Conservation (phyloP, 2,329 filamentous ascomycete genomes). For the Calycina herbarum region DNA sequence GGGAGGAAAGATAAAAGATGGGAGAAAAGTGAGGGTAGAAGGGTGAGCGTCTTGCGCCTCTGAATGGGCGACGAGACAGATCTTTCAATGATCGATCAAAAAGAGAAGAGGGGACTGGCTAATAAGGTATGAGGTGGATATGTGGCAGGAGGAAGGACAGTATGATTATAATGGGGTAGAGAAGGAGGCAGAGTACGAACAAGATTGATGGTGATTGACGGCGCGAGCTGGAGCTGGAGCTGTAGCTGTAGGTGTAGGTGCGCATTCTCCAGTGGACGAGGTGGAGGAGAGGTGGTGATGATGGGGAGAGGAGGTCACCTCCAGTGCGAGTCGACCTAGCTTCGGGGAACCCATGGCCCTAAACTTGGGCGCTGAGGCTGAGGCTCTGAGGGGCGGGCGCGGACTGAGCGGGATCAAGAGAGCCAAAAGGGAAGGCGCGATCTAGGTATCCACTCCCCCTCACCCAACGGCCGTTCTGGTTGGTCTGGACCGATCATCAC, state of each 20-base stretch:
- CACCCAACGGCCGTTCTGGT: too few relatives aligned
- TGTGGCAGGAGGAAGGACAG: slow-evolving; percentile 10
- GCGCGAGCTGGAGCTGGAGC: not conserved
- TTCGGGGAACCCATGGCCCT: not conserved
- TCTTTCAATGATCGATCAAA: slow-evolving; percentile 21
- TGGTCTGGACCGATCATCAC: too few relatives aligned
- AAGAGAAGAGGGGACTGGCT: slow-evolving; percentile 21
- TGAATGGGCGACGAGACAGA: slow-evolving; percentile 24
- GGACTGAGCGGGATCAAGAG: not conserved
- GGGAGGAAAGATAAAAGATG: slow-evolving; percentile 10
- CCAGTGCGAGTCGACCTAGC: not conserved
- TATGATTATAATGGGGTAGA: slow-evolving; percentile 19
- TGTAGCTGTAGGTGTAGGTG: not conserved
- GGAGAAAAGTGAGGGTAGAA: slow-evolving; percentile 29
- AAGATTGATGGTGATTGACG: slow-evolving; percentile 29
- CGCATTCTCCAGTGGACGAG: not conserved
- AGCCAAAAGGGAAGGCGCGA: not conserved
- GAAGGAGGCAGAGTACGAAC: slow-evolving; percentile 35
- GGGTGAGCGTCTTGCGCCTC: slow-evolving; percentile 24
- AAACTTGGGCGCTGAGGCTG: not conserved
- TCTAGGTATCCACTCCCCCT: too few relatives aligned
- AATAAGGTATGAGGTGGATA: slow-evolving; percentile 13
- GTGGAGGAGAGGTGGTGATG: not conserved
- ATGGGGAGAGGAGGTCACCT: not conserved
- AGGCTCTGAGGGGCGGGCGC: not conserved